A percentile compares a stretch with the other conserved stretches of the same genome.
These are phyloP conservation scores for Kentomonas sorsogonicus DNA, from an alignment of 208 protist genomes.

Conservation along the genomic window DNA sequence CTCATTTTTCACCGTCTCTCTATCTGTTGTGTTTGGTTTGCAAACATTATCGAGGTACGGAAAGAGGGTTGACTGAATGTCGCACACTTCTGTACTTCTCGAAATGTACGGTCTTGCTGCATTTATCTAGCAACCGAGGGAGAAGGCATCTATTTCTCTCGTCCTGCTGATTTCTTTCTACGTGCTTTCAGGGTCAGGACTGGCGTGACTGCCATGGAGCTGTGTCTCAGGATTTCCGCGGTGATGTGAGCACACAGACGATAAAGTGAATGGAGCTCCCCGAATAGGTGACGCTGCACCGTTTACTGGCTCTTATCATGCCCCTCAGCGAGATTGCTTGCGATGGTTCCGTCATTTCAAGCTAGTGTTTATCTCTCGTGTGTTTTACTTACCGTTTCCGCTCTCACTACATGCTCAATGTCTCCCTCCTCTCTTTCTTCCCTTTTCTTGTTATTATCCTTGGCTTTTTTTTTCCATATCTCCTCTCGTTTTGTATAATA, in stretches of 20 bases:
- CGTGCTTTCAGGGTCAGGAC: neutral
- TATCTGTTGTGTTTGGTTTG: neutral
- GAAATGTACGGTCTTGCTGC: neutral
- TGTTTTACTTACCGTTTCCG: too few species aligned
- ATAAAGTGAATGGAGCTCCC: too few species aligned
- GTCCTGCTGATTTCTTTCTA: neutral
- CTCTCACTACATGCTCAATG: neutral
- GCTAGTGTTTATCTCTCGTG: too few species aligned
- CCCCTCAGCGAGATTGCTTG: too few species aligned
- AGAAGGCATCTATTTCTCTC: neutral
- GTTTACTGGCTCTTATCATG: too few species aligned
- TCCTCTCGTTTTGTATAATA: neutral
- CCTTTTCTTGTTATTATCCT: neutral
- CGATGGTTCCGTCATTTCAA: too few species aligned
- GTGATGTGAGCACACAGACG: too few species aligned
- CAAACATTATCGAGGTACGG: neutral
- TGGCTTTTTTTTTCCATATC: constrained; percentile 8
- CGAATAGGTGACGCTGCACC: too few species aligned
- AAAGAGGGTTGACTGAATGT: neutral
- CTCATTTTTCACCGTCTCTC: neutral
- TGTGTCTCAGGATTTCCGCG: too few species aligned
- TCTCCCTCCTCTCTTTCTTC: neutral
- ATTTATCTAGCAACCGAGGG: neutral
- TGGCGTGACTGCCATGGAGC: too few species aligned
- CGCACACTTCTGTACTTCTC: neutral